Base-by-base conservation (phyloP, 179 eudicot genomes). In the Vitellaria paradoxa region DNA sequence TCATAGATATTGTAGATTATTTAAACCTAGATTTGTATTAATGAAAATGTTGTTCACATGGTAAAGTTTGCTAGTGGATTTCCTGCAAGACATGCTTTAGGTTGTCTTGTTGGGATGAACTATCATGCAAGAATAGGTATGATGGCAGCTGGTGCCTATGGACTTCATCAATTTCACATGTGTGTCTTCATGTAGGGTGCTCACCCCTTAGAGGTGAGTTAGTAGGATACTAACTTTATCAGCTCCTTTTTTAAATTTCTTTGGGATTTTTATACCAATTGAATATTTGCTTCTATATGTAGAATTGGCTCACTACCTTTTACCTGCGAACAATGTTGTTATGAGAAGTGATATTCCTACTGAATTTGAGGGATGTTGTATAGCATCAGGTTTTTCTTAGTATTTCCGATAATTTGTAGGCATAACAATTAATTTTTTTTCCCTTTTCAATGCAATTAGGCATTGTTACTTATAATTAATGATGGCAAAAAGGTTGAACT, bases 121-220 rank as follows among this genome's bases (percentile, higher is more conserved):
- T 94, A 94, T 70, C 98, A 94, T 78, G 84, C 93, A 0, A 47
- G 98, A n/a, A 52, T 94, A 83, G 98, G 97, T 1, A 86, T 94
- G 89, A 87, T 92, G 98, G 94, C 96, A 1, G 98, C 98, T 0
- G 97, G 98, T 42, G 81, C 90, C 8, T 94, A 87, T 75, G 98
- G 98, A 3, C 88, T 94, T 12, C 97, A 97, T 6, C 98, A 91
- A 70, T 92, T 89, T 73, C 87, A 97, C 0, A 87, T 91, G 93
- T 88, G 98, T 0, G 88, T 88, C 20, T 92, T 94, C 66, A 68
- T 94, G 55, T 94, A 97, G 98, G 98, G 93, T 62, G 94, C 97
- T 9, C 77, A 78, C 21, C 90, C 91, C 7, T 71, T 88, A 6
- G 88, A 91, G 96, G 97, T 85, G 49, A 14, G 70, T 23, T 6